phyloP scores from a whole-genome alignment of 176 grass and related monocot species.

The Olyra latifolia region DNA sequence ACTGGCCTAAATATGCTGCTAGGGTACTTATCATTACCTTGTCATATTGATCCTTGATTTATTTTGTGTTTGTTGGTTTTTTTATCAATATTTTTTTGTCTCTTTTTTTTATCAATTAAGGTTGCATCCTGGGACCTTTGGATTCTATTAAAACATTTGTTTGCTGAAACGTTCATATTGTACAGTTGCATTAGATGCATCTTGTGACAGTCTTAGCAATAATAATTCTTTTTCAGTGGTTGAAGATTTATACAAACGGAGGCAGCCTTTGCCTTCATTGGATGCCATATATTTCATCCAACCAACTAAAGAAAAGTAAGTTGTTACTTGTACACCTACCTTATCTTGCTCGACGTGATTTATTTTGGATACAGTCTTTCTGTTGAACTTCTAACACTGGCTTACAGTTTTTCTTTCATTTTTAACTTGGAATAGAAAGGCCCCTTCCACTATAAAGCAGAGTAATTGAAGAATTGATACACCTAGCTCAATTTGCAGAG shows the following conservation, averaged over 20 bases:
- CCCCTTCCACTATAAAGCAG: background rate
- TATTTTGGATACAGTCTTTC: conserved; percentile 21
- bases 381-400: background rate
- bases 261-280: conserved; percentile 91
- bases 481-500: too few relatives aligned
- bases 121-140: background rate
- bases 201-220: conserved; percentile 28
- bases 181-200: conserved; percentile 24
- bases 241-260: conserved; percentile 95
- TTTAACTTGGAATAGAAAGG: background rate
- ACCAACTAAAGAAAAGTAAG: conserved; percentile 99
- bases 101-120: conserved; percentile 12
- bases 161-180: conserved; percentile 26
- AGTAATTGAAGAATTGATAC: background rate
- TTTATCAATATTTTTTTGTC: too few relatives aligned
- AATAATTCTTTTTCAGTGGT: conserved; percentile 72
- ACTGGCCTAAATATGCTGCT: conserved; percentile 22
- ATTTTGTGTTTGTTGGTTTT: background rate
- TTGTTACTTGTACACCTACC: conserved; percentile 1
- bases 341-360: conserved; percentile 38
- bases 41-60: background rate
- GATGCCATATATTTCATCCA: conserved; percentile 99
- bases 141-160: conserved; percentile 7
- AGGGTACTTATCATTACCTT: conserved; percentile 24
- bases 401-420: background rate